Evolutionary conservation across 305 asterid species (phyloP).

Genomic region (Rubia balearica): DNA sequence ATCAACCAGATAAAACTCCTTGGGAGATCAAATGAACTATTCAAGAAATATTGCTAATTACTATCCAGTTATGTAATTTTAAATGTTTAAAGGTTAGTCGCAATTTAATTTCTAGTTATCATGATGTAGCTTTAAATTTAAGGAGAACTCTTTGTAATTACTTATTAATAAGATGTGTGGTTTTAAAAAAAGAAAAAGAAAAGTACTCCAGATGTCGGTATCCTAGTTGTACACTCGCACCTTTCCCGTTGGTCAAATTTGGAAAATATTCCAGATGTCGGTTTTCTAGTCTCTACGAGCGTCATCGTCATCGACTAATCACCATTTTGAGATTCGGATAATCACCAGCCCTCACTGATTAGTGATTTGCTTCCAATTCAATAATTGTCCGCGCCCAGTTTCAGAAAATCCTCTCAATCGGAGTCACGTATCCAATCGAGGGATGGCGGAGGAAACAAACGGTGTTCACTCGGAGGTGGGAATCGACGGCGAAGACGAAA

Average conservation of each 20-base stretch:
- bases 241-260: not conserved
- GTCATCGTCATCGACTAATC: not conserved
- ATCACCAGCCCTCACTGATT: not conserved
- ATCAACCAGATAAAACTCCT: too few relatives aligned
- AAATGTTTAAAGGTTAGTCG: too few relatives aligned
- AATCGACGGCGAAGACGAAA: slow-evolving; percentile 2
- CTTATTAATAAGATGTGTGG: too few relatives aligned
- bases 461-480: not conserved
- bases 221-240: not conserved
- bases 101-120: too few relatives aligned
- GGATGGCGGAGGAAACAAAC: slow-evolving; percentile 16
- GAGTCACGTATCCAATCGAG: not conserved
- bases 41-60: too few relatives aligned
- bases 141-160: too few relatives aligned
- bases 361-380: not conserved
- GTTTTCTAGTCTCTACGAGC: not conserved
- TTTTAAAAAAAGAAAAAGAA: too few relatives aligned
- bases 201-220: too few relatives aligned
- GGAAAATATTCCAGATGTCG: not conserved
- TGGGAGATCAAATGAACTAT: too few relatives aligned
- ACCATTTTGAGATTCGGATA: not conserved
- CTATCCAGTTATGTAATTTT: too few relatives aligned
- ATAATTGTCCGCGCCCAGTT: not conserved
- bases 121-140: too few relatives aligned
- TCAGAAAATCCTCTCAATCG: not conserved